Evolutionary conservation across 2,329 filamentous ascomycete genomes (phyloP), one percentile per base, ranked within the genome.

Genomic region (Thyridium curvatum): DNA sequence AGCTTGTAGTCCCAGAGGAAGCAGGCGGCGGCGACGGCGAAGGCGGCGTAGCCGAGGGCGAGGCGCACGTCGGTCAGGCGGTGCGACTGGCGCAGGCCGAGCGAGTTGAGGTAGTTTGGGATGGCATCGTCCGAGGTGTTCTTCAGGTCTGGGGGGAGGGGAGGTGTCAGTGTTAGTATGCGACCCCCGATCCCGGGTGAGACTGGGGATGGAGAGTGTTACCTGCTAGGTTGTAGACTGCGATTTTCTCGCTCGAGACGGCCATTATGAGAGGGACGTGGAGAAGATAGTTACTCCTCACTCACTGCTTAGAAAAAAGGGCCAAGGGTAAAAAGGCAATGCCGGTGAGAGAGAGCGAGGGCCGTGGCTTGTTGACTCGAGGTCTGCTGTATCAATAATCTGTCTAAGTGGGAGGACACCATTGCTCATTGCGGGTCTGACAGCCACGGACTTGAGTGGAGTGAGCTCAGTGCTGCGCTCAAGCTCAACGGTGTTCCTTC

Each of bases 71-170:
- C 90, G 52, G 82, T 79, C 35, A 93, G 80, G 41, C 65, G 74
- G 66, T 97, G 84, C 47, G 85, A 82, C 64, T 94, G 89, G 46
- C 69, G 76, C 71, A 96, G 96, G 49, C 74, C 82, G 59, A 97
- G 80, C 26, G 81, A 86, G 64, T 87, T 91, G 46, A 98, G 81
- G 69, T 97, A 97, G 66, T 93, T 89, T 42, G 86, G 81, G 43
- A 98, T 82, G 41, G 90, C 88, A 66, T 98, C 93, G 68, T 98
- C 93, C 49, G 86, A 88, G 30, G 90, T 94, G 68, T 93, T 94
- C 66, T 97, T 97, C 47, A 98, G 83, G 60, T 97, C 93, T 94
- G 58, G 16, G 16, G 26, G 41, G 33, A 16, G 16, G 26, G 41
- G 33, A 16, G 16, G 28, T 31, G 17, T 38, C 41, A 16, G 18